Evolutionary conservation across 75 land plant genomes (phyloP), one percentile per base, ranked within the genome.

Genomic region (Picea glauca): DNA sequence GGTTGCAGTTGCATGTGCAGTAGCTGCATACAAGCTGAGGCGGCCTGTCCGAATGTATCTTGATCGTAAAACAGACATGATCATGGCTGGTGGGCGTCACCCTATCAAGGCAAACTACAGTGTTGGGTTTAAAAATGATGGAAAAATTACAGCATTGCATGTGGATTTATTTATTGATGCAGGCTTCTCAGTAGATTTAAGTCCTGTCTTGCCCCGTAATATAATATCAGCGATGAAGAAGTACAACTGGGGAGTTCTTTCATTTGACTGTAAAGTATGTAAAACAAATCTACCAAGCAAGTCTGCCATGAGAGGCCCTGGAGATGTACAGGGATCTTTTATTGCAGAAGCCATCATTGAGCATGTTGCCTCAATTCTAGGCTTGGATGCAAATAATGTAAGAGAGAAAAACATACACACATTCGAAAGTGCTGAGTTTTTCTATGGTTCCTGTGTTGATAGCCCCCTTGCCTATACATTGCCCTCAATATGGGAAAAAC

Each of bases 51-150:
- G 98, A 31, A 84, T 88, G 60, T 94, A 89, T 70, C 79, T 92
- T 17, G 92, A 96, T 68, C 98, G 99, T 54, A 92, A 85, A 76
- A 94, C 99, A 33, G 99, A 96, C 74, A 96, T 96, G 95, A 83
- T 91, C 58, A 86, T 88, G 72, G 81, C 87, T 35, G 98, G 95
- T 86, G 99, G 98, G 65, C 83, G 99, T 32, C 94, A 94, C 80
- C 92, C 95, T 1, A 88, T 90, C 81, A 90, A 87, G 68, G 74
- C 93, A 81, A 89, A 82, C 17, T 94, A 94, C 62, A 83, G 85
- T 78, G 98, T 94, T 1, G 98, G 92, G 14, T 96, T 92, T 81
- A 96, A 89, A 58, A 78, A 79, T 72, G 85, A 86, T 76, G 98
- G 99, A 21, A 91, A 85, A 78, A 84, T 96, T 58, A 94, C 99